A percentile compares a stretch with the other conserved stretches of the same genome.
Evolutionary conservation across 768 basidiomycete species (phyloP).

Genomic region (Tylopilus cervinicoccineus): DNA sequence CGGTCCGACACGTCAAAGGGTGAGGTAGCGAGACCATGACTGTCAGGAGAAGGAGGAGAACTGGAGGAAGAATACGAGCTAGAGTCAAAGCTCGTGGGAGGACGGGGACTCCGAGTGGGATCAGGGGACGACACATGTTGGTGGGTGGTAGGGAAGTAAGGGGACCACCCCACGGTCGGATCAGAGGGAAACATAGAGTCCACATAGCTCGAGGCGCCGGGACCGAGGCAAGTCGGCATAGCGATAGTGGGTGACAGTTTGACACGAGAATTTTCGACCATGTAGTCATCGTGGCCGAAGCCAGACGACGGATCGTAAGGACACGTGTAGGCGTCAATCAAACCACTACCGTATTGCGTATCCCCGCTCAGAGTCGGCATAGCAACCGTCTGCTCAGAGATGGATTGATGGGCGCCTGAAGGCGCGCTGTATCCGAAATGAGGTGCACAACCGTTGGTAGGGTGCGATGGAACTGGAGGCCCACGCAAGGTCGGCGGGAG

Average conservation of each 20-base stretch:
- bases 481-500: neutral
- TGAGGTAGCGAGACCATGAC: neutral
- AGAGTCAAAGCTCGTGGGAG: neutral
- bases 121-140: neutral
- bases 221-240: constrained; percentile 2
- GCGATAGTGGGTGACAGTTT: neutral
- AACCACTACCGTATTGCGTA: neutral
- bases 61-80: neutral
- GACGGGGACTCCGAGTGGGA: neutral
- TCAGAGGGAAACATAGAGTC: neutral
- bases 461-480: neutral
- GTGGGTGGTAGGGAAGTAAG: neutral
- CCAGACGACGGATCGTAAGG: neutral
- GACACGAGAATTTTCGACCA: neutral
- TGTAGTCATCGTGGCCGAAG: neutral
- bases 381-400: neutral
- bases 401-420: neutral
- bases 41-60: neutral
- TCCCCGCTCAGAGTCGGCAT: neutral
- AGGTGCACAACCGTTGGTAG: neutral
- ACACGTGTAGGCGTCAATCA: constrained; percentile 2
- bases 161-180: neutral
- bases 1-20: neutral
- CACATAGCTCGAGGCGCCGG: neutral
- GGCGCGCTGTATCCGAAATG: neutral